These are phyloP conservation scores for Artemisia argyi DNA, from an alignment of 129 eudicot genomes.

Conservation along the genomic window DNA sequence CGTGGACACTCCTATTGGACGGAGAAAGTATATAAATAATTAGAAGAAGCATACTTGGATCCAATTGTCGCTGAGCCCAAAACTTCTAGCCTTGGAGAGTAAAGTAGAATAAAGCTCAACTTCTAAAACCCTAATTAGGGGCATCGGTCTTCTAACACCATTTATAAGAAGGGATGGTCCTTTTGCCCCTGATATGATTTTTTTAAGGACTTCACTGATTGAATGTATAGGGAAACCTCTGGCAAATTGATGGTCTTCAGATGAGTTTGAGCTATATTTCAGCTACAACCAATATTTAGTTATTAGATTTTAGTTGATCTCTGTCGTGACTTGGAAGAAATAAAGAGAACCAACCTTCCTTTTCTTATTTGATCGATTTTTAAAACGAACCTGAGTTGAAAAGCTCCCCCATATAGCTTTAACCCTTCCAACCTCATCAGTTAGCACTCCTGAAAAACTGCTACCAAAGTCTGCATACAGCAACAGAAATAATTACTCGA, in stretches of 20 bases:
- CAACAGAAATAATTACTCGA: conserved; percentile 12
- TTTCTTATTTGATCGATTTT: conserved; percentile 25
- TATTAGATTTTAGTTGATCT: conserved; percentile 15
- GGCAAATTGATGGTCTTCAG: conserved; percentile 84
- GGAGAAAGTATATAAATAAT: background rate
- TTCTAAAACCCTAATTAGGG: conserved; percentile 77
- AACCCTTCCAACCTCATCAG: conserved; percentile 90
- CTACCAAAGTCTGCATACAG: conserved; percentile 81
- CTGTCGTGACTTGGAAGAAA: conserved; percentile 18
- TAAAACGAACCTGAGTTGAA: conserved; percentile 75
- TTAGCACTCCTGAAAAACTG: conserved; percentile 80
- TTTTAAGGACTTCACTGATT: conserved; percentile 63
- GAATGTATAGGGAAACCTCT: conserved; percentile 84
- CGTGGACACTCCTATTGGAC: too few relatives aligned
- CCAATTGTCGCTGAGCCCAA: conserved; percentile 83
- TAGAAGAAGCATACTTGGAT: conserved; percentile 55
- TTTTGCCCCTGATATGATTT: conserved; percentile 64
- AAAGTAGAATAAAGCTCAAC: conserved; percentile 84
- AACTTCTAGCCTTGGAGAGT: conserved; percentile 96
- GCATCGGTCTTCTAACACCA: conserved; percentile 84
- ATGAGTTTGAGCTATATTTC: conserved; percentile 66
- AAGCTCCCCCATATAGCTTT: conserved; percentile 94
- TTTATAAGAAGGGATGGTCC: conserved; percentile 79
- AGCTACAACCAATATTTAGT: conserved; percentile 51
- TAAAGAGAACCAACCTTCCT: conserved; percentile 14